These are phyloP conservation scores for Pleurotus sapidus DNA, from an alignment of 768 basidiomycete genomes.

Conservation along the genomic window DNA sequence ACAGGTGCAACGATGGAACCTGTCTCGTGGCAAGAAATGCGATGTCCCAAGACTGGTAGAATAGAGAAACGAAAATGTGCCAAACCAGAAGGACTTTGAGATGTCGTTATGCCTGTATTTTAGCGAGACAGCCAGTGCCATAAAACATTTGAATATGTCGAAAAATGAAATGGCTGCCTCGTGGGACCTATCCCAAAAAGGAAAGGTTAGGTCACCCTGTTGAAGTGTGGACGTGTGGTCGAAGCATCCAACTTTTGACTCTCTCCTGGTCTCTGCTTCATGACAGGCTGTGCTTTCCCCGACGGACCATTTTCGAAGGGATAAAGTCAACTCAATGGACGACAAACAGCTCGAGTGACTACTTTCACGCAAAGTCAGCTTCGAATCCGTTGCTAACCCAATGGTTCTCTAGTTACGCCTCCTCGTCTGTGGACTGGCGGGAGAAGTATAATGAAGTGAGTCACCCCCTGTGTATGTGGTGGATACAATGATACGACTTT, in stretches of 20 bases:
- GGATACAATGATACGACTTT: too few species aligned
- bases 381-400: slow-evolving; percentile 7
- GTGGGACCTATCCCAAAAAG: background rate
- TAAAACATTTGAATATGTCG: too few species aligned
- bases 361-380: slow-evolving; percentile 9
- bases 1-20: slow-evolving; percentile 81
- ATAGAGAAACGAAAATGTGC: slow-evolving; percentile 85
- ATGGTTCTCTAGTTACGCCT: slow-evolving; percentile 44
- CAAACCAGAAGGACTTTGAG: slow-evolving; percentile 67
- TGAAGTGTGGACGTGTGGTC: background rate
- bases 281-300: slow-evolving; percentile 69
- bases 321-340: slow-evolving; percentile 62
- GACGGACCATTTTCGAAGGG: slow-evolving; percentile 56
- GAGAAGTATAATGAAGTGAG: slow-evolving; percentile 70
- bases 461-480: background rate
- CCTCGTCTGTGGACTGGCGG: slow-evolving; percentile 66
- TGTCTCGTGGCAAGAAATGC: slow-evolving; percentile 90
- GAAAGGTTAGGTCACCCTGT: background rate
- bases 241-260: slow-evolving; percentile 1
- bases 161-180: background rate
- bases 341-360: slow-evolving; percentile 60
- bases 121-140: too few species aligned
- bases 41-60: slow-evolving; percentile 77
- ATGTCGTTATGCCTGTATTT: background rate
- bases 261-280: slow-evolving; percentile 18